Conservation (phyloP, 257 asterid species). For the Lavandula angustifolia region DNA sequence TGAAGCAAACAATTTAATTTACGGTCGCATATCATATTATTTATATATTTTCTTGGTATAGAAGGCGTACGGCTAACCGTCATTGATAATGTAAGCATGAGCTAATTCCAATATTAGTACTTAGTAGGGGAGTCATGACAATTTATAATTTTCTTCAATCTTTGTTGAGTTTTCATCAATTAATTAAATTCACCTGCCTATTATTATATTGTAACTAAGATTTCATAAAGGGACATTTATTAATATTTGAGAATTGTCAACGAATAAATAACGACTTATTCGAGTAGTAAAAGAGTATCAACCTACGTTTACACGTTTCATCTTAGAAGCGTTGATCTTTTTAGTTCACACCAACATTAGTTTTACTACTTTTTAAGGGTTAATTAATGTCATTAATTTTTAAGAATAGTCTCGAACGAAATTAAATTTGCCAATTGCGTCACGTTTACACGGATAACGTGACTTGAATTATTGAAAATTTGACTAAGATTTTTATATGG, state of each 20-base stretch:
- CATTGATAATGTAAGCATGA: slow-evolving; percentile 40
- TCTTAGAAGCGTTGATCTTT: slow-evolving; percentile 20
- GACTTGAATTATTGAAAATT: neutral
- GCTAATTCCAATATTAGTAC: neutral
- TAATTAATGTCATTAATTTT: too few relatives aligned
- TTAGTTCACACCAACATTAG: slow-evolving; percentile 17
- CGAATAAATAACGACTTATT: neutral
- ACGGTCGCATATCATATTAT: too few relatives aligned
- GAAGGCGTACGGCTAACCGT: slow-evolving; percentile 13
- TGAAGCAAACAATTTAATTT: too few relatives aligned
- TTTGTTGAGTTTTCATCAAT: too few relatives aligned
- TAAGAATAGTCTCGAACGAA: neutral
- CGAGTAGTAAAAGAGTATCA: slow-evolving; percentile 20
- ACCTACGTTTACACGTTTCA: slow-evolving; percentile 20
- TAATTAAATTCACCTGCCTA: neutral
- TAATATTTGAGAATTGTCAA: slow-evolving; percentile 25
- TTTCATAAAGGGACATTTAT: neutral
- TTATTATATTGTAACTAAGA: slow-evolving; percentile 20
- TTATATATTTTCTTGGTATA: too few relatives aligned
- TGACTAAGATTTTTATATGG: neutral
- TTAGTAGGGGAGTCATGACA: too few relatives aligned
- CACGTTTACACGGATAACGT: neutral
- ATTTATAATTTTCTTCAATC: too few relatives aligned
- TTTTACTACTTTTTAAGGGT: too few relatives aligned
- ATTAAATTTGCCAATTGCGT: neutral